Percentiles rank a stretch among this genome's conserved stretches.
These are phyloP conservation scores for Ogataea zsoltii DNA, from an alignment of 805 yeast genomes.

Conservation along the genomic window DNA sequence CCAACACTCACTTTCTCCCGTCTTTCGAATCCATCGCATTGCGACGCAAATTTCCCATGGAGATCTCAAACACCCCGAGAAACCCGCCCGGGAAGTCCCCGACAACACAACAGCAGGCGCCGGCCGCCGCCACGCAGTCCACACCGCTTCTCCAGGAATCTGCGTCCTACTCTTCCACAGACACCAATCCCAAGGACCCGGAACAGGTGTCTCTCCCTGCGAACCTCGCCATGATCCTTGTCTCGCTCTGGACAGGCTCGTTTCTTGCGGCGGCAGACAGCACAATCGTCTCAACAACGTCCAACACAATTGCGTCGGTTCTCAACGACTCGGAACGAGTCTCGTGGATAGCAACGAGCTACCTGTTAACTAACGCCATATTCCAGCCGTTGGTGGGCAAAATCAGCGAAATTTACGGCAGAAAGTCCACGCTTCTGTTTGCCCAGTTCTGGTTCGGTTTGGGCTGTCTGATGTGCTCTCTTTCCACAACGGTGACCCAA, in stretches of 20 bases:
- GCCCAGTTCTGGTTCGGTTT: conserved; percentile 47
- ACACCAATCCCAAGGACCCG: conserved; percentile 7
- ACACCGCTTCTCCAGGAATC: neutral
- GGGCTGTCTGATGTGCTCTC: conserved; percentile 45
- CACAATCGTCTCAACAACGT: conserved; percentile 59
- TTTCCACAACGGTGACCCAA: conserved; percentile 43
- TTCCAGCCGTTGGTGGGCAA: conserved; percentile 77
- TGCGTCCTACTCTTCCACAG: neutral
- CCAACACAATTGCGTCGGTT: conserved; percentile 60
- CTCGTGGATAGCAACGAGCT: conserved; percentile 74
- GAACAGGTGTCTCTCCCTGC: conserved; percentile 4
- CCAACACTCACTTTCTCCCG: no score
- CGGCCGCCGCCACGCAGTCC: neutral
- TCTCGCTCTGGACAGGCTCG: conserved; percentile 45
- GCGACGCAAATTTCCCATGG: no score
- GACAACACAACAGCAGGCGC: no score
- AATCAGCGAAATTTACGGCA: conserved; percentile 63
- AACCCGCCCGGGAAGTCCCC: neutral
- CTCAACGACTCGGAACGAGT: conserved; percentile 51
- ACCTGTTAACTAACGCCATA: conserved; percentile 66
- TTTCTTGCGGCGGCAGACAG: conserved; percentile 59
- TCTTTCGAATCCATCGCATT: no score
- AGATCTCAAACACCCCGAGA: neutral
- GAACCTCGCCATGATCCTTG: conserved; percentile 15
- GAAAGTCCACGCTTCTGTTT: conserved; percentile 45